phyloP scores from a whole-genome alignment of 208 protist genomes.

The Wallacemonas sp. region DNA sequence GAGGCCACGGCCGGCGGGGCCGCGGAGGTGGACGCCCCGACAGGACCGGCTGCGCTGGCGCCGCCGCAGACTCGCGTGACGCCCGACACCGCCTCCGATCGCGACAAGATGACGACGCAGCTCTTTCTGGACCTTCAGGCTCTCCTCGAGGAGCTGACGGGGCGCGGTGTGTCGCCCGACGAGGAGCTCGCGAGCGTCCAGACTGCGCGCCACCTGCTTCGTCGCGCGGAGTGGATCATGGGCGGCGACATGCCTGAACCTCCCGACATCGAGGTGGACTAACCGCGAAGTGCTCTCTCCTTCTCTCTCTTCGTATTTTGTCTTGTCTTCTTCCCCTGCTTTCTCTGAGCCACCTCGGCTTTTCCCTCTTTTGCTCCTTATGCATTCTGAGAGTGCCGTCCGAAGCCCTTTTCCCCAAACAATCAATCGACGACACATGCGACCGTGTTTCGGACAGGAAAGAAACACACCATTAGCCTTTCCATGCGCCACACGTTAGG shows the following conservation, averaged over 20 bases:
- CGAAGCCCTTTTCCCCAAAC: too few relatives aligned
- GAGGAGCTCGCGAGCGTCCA: conserved; percentile 20
- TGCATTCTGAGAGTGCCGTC: too few relatives aligned
- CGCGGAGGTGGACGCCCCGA: background rate
- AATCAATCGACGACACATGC: too few relatives aligned
- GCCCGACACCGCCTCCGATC: conserved; percentile 68
- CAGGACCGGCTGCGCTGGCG: background rate
- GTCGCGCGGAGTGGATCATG: conserved; percentile 79
- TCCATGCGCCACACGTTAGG: too few relatives aligned
- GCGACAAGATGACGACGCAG: conserved; percentile 89
- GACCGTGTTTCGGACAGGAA: too few relatives aligned
- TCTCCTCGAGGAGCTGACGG: conserved; percentile 26
- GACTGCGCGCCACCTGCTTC: conserved; percentile 41
- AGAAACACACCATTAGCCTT: too few relatives aligned
- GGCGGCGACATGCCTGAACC: conserved; percentile 72
- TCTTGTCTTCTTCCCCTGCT: background rate
- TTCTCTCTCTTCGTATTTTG: background rate
- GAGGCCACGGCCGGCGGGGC: conserved; percentile 28
- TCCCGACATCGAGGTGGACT: conserved; percentile 51
- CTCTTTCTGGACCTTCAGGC: conserved; percentile 78
- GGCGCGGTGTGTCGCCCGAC: conserved; percentile 5
- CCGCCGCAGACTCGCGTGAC: conserved; percentile 28
- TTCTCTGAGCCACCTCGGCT: background rate
- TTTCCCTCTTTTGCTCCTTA: background rate
- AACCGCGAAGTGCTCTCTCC: background rate